Percentiles rank a stretch among this genome's conserved stretches.
Evolutionary conservation across 208 protist species (phyloP).

Genomic region (Trypanosoma mega): DNA sequence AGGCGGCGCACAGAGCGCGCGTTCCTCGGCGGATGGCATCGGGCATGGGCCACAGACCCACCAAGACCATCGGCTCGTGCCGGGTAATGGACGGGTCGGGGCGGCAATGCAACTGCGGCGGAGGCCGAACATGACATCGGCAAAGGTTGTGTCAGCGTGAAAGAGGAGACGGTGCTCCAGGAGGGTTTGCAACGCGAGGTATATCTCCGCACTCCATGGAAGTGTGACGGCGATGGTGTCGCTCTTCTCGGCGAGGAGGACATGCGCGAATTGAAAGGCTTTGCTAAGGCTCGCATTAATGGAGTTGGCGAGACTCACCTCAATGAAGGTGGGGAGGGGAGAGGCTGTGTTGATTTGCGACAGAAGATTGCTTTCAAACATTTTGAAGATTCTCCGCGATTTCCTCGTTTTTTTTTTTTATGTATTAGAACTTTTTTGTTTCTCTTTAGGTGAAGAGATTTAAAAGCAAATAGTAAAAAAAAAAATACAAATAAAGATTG

Average conservation of each 20-base stretch:
- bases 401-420: conserved; percentile 15
- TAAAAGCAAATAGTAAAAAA: too few species aligned
- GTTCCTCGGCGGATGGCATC: conserved; percentile 47
- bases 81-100: conserved; percentile 13
- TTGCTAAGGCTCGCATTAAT: conserved; percentile 53
- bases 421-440: neutral
- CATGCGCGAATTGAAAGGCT: conserved; percentile 63
- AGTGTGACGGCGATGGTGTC: conserved; percentile 32
- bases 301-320: conserved; percentile 57
- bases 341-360: conserved; percentile 72
- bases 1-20: conserved; percentile 27
- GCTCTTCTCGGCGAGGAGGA: conserved; percentile 53
- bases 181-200: conserved; percentile 35
- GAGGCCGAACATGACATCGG: conserved; percentile 77
- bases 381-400: conserved; percentile 16
- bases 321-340: conserved; percentile 73
- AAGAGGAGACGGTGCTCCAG: conserved; percentile 62
- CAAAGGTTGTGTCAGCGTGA: conserved; percentile 65
- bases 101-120: conserved; percentile 28
- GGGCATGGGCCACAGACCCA: conserved; percentile 49
- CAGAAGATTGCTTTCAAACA: conserved; percentile 80
- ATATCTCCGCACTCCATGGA: conserved; percentile 73
- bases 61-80: conserved; percentile 36
- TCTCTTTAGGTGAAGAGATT: neutral
- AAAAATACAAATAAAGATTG: too few species aligned